Evolutionary conservation across 257 asterid genomes (phyloP).

Genomic region (Parsonsia alboflavescens): DNA sequence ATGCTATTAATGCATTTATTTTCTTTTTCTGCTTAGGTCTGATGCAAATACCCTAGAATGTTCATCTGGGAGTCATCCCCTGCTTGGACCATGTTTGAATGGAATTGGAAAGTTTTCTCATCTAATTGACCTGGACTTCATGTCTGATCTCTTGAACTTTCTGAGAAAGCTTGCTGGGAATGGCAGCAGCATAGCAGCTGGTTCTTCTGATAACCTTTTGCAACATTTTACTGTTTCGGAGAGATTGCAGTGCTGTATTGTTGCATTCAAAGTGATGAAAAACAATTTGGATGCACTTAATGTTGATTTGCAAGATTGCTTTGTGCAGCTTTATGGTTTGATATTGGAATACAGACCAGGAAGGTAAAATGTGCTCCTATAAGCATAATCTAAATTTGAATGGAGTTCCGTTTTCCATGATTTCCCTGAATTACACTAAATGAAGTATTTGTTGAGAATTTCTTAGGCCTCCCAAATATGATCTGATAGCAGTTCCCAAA

Average conservation of each 20-base stretch:
- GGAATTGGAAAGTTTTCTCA: slow-evolving; percentile 93
- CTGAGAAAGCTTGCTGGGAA: slow-evolving; percentile 78
- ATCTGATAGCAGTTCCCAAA: not conserved
- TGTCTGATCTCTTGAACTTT: slow-evolving; percentile 83
- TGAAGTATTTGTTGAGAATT: not conserved
- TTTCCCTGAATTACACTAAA: not conserved
- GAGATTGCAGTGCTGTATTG: slow-evolving; percentile 85
- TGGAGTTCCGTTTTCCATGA: not conserved
- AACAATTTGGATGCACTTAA: slow-evolving; percentile 91
- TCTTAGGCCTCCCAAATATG: not conserved
- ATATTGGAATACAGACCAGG: slow-evolving; percentile 86
- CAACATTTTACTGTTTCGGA: slow-evolving; percentile 64
- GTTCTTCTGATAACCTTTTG: slow-evolving; percentile 35
- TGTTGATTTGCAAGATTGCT: slow-evolving; percentile 86
- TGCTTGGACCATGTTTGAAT: slow-evolving; percentile 79
- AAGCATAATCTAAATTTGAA: not conserved
- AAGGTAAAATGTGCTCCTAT: slow-evolving; percentile 46
- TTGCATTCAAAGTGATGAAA: slow-evolving; percentile 88
- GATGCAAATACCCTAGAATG: slow-evolving; percentile 34
- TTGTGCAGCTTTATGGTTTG: slow-evolving; percentile 72
- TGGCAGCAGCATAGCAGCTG: slow-evolving; percentile 35
- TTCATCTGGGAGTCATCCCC: slow-evolving; percentile 55
- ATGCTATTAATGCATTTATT: not conserved
- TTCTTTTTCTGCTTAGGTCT: slow-evolving; percentile 43
- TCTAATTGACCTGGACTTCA: slow-evolving; percentile 82